Evolutionary conservation across 768 basidiomycete species (phyloP), one percentile per base, ranked within the genome.

Genomic region (Amylocystis lapponica): DNA sequence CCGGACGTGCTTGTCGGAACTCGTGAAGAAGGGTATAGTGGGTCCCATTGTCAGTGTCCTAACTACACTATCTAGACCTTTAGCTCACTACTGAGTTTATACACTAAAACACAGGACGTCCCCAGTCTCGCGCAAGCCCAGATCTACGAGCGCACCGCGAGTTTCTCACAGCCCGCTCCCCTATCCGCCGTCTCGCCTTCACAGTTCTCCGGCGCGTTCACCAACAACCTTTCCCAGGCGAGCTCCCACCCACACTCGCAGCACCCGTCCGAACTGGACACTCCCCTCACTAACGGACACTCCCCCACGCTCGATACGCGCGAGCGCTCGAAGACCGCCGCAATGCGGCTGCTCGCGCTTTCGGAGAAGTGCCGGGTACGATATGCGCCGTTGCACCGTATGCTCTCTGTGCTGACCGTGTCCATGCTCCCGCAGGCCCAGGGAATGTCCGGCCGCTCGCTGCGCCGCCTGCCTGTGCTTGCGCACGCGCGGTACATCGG

Each of bases 401-500:
- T n/a, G 29, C 10, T n/a, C 29, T 17, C 11, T 38, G 13, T 26
- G n/a, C n/a, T 37, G 36, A 42, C 11, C 38, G 32, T 16, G 29
- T 37, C 29, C 27, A 19, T 22, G 4, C 20, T 36, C 21, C 23
- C 25, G 20, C 42, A 87, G 85, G 61, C 61, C 14, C 81, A 91
- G 59, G 76, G 76, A n/a, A 80, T 98, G 73, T 96, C 94, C 13
- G 96, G 96, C 12, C 83, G 96, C 27, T 83, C 89, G 1, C 73
- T 99, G 11, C 80, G 96, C 11, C 81, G 93, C 6, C 71, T 99
- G n/a, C 96, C 96, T 3, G 91, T 98, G 35, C 77, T 98, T 16
- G 90, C 94, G 2, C 79, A 96, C 35, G 90, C 95, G 4, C 74
- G 79, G 7, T 83, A 91, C 58, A 81, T 97, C 38, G 76, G 82